Percentiles rank a stretch among this genome's conserved stretches.
phyloP scores from a whole-genome alignment of 305 asterid species.

The Fraxinus platypoda region DNA sequence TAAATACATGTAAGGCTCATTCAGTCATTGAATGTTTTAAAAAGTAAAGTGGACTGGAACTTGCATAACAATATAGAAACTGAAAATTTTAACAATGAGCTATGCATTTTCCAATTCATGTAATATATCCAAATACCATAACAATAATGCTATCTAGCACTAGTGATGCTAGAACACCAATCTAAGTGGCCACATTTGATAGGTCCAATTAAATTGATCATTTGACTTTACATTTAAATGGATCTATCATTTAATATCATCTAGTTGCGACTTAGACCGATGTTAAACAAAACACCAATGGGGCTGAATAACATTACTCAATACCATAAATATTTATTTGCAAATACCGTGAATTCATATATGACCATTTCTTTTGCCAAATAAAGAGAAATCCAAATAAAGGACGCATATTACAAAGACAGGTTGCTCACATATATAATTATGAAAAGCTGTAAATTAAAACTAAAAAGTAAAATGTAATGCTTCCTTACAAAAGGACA shows the following conservation, averaged over 20 bases:
- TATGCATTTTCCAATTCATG: background rate
- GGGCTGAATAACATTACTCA: background rate
- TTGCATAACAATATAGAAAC: slow-evolving; percentile 17
- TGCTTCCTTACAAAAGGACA: background rate
- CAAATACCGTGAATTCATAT: background rate
- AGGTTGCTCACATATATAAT: background rate
- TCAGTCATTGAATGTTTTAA: background rate
- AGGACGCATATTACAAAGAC: background rate
- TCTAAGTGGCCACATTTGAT: background rate
- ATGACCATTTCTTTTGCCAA: background rate
- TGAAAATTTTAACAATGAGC: background rate
- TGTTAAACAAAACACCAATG: background rate
- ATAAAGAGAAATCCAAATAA: background rate
- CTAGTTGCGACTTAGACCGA: background rate
- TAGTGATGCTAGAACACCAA: background rate
- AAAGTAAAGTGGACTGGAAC: slow-evolving; percentile 9
- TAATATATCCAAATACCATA: background rate
- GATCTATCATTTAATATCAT: background rate
- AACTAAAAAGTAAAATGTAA: background rate
- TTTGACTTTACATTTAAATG: background rate
- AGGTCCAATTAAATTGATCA: background rate
- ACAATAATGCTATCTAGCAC: background rate
- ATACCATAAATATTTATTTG: background rate
- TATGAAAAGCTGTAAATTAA: background rate
- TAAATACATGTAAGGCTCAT: background rate